Evolutionary conservation across 2,329 filamentous ascomycete species (phyloP).

Genomic region (Nakataea oryzae): DNA sequence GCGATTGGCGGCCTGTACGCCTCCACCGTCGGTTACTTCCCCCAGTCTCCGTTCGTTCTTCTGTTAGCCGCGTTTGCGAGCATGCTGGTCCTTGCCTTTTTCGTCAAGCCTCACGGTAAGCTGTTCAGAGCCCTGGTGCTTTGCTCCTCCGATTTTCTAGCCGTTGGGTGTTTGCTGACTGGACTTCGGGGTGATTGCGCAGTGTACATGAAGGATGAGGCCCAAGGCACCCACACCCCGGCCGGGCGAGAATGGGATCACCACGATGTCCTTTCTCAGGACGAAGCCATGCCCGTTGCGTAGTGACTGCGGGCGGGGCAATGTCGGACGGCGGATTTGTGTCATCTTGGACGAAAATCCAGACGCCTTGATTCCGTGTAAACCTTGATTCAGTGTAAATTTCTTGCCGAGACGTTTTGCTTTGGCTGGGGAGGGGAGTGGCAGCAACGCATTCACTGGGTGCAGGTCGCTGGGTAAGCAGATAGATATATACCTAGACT

Average conservation of each 20-base stretch:
- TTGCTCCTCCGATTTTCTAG: not conserved
- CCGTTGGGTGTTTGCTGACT: not conserved
- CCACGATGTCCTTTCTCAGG: constrained; percentile 9
- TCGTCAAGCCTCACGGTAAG: constrained; percentile 67
- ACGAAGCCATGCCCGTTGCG: constrained; percentile 10
- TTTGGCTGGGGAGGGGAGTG: not conserved
- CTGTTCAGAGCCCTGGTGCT: constrained; percentile 11
- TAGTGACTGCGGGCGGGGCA: not conserved
- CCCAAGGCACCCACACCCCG: not conserved
- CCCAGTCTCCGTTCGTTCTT: constrained; percentile 75
- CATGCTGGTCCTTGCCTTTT: constrained; percentile 56
- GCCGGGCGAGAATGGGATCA: not conserved
- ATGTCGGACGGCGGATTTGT: not conserved
- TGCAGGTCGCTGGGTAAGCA: too few species aligned
- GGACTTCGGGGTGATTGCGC: not conserved
- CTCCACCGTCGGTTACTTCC: constrained; percentile 64
- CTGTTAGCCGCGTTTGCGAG: constrained; percentile 56
- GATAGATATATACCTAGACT: not conserved
- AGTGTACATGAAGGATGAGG: constrained; percentile 1
- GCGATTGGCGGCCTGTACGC: constrained; percentile 83
- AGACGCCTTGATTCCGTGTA: too few species aligned
- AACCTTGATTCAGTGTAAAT: not conserved
- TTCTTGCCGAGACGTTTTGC: not conserved
- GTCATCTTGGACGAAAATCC: not conserved
- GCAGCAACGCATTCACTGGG: not conserved